Evolutionary conservation across 805 yeast species (phyloP), one percentile per base, ranked within the genome.

Genomic region (Myxozyma nipponensis): DNA sequence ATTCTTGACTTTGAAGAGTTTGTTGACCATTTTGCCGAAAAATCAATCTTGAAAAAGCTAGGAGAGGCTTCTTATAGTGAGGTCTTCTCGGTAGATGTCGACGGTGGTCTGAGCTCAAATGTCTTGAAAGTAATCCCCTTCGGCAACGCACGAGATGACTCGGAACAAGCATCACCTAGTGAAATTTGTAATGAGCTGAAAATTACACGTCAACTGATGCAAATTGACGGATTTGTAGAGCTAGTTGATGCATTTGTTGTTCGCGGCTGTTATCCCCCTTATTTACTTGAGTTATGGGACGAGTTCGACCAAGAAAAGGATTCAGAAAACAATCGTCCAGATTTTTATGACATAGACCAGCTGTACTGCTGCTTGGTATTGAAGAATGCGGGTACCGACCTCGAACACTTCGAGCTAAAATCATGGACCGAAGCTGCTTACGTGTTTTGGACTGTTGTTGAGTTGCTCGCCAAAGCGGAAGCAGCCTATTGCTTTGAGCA

Each of bases 401-500:
- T 81, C 35, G 77, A 76, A 56, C 67, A 70, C 43, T 76, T 70
- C 50, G 61, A 62, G 39, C 50, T 81, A 15, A 56, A 59, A 23
- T 64, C 69, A 36, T 68, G 69, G 68, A 52, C 47, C 10, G 74
- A 68, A 43, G 72, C 72, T 10, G 63, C 69, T 62, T 48, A 54
- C 7, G 73, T 84, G 1, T 81, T 84, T 58, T 76, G 81, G 78
- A 73, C 73, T 53, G 67, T 80, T 23, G 79, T 72, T 1, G 64
- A 69, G n/a, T 65, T 72, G 3, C 65, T 84, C 23, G 73, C 77
- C 23, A 66, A 66, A 7, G 83, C 79, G 1, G 89, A 84, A 63
- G 64, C 69, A 15, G 62, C 67, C 34, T 68, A 69, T 52, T 71
- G 75, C 53, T 83, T 83, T 65, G 90, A 84, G 65, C 91, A 84